Percentiles rank a stretch among this genome's conserved stretches.
Evolutionary conservation across 2,329 filamentous ascomycete species (phyloP).

Genomic region (Talaromyces amestolkiae): DNA sequence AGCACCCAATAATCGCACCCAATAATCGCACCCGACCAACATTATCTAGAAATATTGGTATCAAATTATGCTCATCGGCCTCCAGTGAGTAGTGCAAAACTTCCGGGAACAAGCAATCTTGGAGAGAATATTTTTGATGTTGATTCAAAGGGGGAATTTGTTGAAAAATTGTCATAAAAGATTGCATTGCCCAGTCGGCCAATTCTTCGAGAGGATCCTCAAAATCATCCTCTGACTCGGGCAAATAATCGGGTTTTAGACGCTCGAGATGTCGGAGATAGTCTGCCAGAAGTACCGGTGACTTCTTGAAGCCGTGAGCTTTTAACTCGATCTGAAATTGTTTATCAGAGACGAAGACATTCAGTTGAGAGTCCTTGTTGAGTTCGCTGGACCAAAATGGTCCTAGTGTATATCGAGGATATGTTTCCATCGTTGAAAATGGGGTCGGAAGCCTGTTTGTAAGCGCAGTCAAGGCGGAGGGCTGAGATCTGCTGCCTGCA

Average conservation of each 20-base stretch:
- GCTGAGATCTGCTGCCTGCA: neutral
- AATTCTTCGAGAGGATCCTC: conserved; percentile 22
- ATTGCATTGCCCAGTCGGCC: conserved; percentile 19
- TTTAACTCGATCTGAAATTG: conserved; percentile 21
- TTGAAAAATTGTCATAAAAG: conserved; percentile 20
- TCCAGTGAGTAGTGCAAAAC: conserved; percentile 15
- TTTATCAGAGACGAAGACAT: conserved; percentile 22
- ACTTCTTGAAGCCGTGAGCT: conserved; percentile 18
- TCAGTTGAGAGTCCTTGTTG: conserved; percentile 21
- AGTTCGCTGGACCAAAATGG: conserved; percentile 18
- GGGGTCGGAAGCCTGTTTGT: neutral
- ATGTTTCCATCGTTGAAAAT: neutral
- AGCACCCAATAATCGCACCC: no score
- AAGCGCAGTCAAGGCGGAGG: neutral
- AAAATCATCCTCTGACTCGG: conserved; percentile 15
- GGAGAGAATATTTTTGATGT: conserved; percentile 19
- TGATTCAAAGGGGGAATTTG: conserved; percentile 17
- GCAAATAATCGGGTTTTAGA: conserved; percentile 21
- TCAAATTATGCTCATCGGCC: neutral
- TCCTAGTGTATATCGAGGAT: conserved; percentile 14
- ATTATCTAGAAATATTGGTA: neutral
- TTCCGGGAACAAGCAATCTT: conserved; percentile 22
- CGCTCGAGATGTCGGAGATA: conserved; percentile 20
- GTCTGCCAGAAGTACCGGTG: conserved; percentile 18
- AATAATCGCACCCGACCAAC: neutral